Conservation (phyloP, 441 rosid genomes). For the Kokia cookei region DNA sequence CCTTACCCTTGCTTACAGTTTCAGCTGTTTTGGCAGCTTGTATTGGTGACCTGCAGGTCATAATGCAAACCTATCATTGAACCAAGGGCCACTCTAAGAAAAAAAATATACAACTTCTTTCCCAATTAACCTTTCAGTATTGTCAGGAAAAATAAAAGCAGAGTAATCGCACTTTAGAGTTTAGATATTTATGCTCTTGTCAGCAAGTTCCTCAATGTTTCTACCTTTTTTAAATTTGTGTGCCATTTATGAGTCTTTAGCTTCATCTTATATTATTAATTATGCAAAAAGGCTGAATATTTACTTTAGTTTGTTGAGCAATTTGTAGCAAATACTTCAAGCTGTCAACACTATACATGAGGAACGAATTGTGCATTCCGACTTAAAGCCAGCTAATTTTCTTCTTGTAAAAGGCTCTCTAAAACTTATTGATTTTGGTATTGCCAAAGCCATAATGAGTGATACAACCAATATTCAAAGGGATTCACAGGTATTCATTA, state of each 20-base stretch:
- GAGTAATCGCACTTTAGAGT: not conserved
- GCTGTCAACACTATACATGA: constrained; percentile 99
- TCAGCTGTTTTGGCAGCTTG: not conserved
- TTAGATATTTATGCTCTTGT: not conserved
- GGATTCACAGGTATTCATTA: constrained; percentile 78
- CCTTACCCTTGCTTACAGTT: not conserved
- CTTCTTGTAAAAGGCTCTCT: constrained; percentile 93
- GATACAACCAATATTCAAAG: constrained; percentile 96
- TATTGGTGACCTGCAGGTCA: not conserved
- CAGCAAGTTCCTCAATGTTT: not conserved
- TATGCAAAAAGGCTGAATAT: not conserved
- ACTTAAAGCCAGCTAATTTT: constrained; percentile 97
- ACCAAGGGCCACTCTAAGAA: not conserved
- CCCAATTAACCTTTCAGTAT: not conserved
- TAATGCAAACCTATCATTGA: not conserved
- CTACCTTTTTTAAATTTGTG: not conserved
- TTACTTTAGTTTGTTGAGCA: constrained; percentile 17
- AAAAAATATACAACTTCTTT: not conserved
- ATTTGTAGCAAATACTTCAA: constrained; percentile 89
- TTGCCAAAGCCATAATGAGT: constrained; percentile 93
- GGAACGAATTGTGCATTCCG: constrained; percentile 96
- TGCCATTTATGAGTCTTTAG: not conserved
- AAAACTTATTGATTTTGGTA: constrained; percentile 97
- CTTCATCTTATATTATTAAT: not conserved
- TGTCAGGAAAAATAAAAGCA: not conserved